phyloP scores from a whole-genome alignment of 83 land plant species.

The Thuja plicata region DNA sequence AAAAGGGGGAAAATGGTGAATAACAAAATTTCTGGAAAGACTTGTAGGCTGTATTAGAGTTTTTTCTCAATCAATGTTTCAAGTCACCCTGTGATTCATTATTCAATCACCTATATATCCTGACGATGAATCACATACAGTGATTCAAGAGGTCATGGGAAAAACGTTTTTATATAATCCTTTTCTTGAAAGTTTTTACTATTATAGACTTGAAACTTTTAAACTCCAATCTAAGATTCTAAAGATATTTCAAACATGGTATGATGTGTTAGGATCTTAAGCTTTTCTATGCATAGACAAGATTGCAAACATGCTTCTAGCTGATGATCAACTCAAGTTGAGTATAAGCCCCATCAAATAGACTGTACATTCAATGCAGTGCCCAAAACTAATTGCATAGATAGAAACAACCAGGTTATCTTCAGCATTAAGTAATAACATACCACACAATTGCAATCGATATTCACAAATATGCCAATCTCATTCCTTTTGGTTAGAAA shows the following conservation, averaged over 20 bases:
- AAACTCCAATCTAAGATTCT: not conserved
- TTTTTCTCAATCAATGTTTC: not conserved
- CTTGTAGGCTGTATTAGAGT: not conserved
- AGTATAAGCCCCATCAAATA: not conserved
- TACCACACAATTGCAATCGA: not conserved
- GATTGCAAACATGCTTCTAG: not conserved
- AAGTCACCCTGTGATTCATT: not conserved
- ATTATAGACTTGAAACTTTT: not conserved
- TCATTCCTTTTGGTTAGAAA: not conserved
- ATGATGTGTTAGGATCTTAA: not conserved
- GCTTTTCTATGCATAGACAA: not conserved
- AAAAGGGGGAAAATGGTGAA: not conserved
- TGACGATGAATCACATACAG: not conserved
- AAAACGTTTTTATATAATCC: not conserved
- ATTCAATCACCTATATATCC: not conserved
- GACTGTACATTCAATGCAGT: not conserved
- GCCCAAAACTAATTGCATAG: not conserved
- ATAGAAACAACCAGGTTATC: not conserved
- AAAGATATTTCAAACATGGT: not conserved
- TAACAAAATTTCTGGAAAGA: not conserved
- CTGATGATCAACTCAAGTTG: not conserved
- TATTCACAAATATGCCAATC: not conserved
- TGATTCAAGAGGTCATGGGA: not conserved
- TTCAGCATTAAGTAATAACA: not conserved
- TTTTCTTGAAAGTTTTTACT: not conserved